Evolutionary conservation across 495 filamentous ascomycete genomes (phyloP).

Genomic region (Penicillium angulare): DNA sequence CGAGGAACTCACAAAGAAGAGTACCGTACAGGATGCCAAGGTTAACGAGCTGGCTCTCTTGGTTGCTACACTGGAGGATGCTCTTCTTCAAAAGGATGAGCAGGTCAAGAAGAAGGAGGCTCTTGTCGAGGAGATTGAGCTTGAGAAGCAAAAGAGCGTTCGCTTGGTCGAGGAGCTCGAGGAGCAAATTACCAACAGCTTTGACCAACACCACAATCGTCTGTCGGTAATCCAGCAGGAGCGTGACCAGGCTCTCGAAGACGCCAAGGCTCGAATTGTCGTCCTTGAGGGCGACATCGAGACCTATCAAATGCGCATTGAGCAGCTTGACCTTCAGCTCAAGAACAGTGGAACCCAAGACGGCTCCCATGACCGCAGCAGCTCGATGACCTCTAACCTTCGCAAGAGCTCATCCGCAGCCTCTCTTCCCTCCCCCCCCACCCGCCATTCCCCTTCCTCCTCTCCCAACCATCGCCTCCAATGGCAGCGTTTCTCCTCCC

Average conservation of each 20-base stretch:
- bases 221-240: conserved; percentile 64
- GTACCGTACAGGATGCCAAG: conserved; percentile 40
- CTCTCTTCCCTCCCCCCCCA: conserved; percentile 88
- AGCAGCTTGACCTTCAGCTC: conserved; percentile 51
- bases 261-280: conserved; percentile 45
- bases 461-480: conserved; percentile 43
- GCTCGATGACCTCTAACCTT: conserved; percentile 73
- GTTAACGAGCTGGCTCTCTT: conserved; percentile 52
- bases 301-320: conserved; percentile 48
- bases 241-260: conserved; percentile 47
- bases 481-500: conserved; percentile 46
- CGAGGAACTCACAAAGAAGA: conserved; percentile 37
- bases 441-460: conserved; percentile 89
- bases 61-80: conserved; percentile 56
- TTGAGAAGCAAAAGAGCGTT: conserved; percentile 78
- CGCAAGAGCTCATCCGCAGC: conserved; percentile 82
- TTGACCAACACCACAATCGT: conserved; percentile 90
- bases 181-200: conserved; percentile 92
- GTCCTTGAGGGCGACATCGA: conserved; percentile 53
- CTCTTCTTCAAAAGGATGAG: conserved; percentile 67
- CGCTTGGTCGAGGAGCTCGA: conserved; percentile 93
- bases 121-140: conserved; percentile 56
- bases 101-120: conserved; percentile 68
- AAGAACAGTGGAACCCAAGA: conserved; percentile 43
- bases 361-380: conserved; percentile 61